These are phyloP conservation scores for Annona cherimola DNA, from an alignment of 164 flowering plant species.

Conservation along the genomic window DNA sequence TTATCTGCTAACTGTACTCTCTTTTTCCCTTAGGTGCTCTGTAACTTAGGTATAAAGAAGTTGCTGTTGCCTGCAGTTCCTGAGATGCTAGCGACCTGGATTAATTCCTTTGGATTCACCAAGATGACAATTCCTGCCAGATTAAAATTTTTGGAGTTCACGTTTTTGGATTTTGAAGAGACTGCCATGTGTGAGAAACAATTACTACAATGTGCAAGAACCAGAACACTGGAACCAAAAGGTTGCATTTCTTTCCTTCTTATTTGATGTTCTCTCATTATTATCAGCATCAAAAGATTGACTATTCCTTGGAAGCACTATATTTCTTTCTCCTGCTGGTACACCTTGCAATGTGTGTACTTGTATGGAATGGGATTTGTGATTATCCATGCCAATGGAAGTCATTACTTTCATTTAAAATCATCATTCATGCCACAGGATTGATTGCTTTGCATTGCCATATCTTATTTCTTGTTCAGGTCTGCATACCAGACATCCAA, in stretches of 20 bases:
- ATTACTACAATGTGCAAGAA: conserved; percentile 19
- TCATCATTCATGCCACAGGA: not conserved
- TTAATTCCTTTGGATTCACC: conserved; percentile 71
- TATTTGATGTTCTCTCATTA: no score
- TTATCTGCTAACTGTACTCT: not conserved
- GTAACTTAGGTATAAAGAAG: conserved; percentile 65
- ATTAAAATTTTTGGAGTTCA: conserved; percentile 38
- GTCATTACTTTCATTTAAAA: not conserved
- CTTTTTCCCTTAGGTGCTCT: conserved; percentile 38
- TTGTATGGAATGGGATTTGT: not conserved
- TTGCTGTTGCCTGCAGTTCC: conserved; percentile 75
- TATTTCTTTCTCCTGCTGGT: not conserved
- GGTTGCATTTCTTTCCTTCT: conserved; percentile 21
- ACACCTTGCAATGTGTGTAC: not conserved
- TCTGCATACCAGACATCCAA: not conserved
- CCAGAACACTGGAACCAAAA: conserved; percentile 14
- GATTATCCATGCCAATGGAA: not conserved
- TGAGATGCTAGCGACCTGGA: conserved; percentile 61
- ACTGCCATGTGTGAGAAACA: conserved; percentile 76
- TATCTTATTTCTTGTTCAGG: no score
- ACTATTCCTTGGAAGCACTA: not conserved
- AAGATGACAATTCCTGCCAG: conserved; percentile 49
- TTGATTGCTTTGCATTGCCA: no score
- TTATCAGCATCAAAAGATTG: not conserved
- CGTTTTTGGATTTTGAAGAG: conserved; percentile 65